Evolutionary conservation across 345 rosid genomes (phyloP).

Genomic region (Physaria fendleri): DNA sequence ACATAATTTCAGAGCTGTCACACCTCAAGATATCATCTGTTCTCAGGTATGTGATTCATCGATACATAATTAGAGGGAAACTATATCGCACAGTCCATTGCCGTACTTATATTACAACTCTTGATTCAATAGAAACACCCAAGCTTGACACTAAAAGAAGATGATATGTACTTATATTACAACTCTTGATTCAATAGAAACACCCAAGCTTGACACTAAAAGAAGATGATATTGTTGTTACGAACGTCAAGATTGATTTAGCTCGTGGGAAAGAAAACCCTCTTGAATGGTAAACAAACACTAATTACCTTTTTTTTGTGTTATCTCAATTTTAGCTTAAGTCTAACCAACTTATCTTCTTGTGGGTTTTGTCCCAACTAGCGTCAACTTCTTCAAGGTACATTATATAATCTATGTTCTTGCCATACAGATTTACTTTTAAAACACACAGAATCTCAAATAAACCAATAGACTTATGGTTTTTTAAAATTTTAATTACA

Average conservation of each 20-base stretch:
- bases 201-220: constrained; percentile 51
- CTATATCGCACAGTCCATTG: neutral
- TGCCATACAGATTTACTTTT: neutral
- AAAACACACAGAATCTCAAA: neutral
- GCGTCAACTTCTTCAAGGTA: constrained; percentile 96
- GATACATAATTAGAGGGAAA: neutral
- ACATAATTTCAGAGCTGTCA: constrained; percentile 71
- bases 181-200: no score
- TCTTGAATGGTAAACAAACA: constrained; percentile 61
- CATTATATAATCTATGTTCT: neutral
- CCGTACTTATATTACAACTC: neutral
- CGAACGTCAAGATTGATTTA: constrained; percentile 84
- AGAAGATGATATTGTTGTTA: constrained; percentile 74
- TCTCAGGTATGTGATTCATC: constrained; percentile 57
- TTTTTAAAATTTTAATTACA: constrained; percentile 35
- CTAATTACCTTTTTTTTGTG: neutral
- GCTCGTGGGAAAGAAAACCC: constrained; percentile 84
- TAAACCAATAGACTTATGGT: neutral
- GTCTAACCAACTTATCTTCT: constrained; percentile 9
- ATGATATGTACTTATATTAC: no score
- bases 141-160: constrained; percentile 56
- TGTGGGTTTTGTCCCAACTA: constrained; percentile 31
- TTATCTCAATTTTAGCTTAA: neutral
- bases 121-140: constrained; percentile 50
- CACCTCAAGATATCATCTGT: constrained; percentile 83